Percentiles rank a stretch among this genome's conserved stretches.
Evolutionary conservation across 345 rosid genomes (phyloP).

Genomic region (Hypericum androsaemum): DNA sequence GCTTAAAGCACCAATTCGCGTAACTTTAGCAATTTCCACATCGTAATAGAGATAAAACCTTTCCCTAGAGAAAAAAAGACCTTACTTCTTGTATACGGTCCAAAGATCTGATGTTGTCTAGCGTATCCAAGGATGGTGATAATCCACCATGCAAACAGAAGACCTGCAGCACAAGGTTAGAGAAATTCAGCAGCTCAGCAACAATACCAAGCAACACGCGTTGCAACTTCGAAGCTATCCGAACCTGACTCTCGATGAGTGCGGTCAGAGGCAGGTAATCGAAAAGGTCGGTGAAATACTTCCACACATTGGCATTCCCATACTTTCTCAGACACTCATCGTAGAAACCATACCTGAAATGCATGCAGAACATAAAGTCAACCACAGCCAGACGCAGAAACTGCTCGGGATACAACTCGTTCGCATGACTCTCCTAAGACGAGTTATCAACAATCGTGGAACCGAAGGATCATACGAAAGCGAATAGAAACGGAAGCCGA

Average conservation of each 20-base stretch:
- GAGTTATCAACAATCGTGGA: not conserved
- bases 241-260: constrained; percentile 91
- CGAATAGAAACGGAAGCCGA: not conserved
- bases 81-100: constrained; percentile 93
- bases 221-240: constrained; percentile 7
- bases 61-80: not conserved
- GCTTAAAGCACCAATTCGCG: no score
- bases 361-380: constrained; percentile 2
- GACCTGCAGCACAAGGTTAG: constrained; percentile 28
- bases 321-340: constrained; percentile 93
- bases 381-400: not conserved
- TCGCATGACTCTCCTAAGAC: no score
- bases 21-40: no score
- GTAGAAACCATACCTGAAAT: constrained; percentile 84
- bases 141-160: constrained; percentile 97
- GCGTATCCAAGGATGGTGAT: constrained; percentile 84
- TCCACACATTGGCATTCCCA: constrained; percentile 97
- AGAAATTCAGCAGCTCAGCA: constrained; percentile 2
- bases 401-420: no score
- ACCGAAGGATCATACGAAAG: not conserved
- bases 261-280: constrained; percentile 91
- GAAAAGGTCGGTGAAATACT: constrained; percentile 79
- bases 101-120: constrained; percentile 82
- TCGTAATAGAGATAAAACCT: no score
- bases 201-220: constrained; percentile 6